Evolutionary conservation across 2,329 filamentous ascomycete species (phyloP).

Genomic region (Trichoderma sp.): DNA sequence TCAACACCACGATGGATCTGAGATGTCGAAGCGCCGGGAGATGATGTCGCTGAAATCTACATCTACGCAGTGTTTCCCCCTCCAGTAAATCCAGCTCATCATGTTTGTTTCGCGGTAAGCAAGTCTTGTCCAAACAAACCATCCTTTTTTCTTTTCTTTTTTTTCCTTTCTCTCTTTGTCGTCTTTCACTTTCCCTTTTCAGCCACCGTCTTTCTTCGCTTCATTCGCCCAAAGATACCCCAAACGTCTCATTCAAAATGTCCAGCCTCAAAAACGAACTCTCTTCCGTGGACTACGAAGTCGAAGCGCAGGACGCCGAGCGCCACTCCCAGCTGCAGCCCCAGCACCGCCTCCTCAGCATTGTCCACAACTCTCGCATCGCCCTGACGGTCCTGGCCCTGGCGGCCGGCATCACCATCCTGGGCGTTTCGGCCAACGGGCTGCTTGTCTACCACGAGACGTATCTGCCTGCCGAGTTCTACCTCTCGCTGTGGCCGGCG

Average conservation of each 20-base stretch:
- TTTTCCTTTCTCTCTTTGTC: background rate
- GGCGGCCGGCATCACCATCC: conserved; percentile 54
- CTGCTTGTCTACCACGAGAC: conserved; percentile 61
- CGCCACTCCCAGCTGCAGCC: conserved; percentile 44
- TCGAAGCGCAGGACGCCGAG: conserved; percentile 46
- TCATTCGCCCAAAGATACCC: background rate
- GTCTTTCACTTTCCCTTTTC: background rate
- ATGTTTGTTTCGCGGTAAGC: conserved; percentile 2
- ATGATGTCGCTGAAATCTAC: conserved; percentile 1
- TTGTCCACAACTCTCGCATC: conserved; percentile 51
- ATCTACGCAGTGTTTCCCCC: conserved; percentile 20
- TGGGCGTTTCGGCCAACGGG: conserved; percentile 59
- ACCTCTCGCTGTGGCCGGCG: conserved; percentile 62
- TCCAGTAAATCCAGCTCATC: background rate
- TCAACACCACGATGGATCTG: background rate
- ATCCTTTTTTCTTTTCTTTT: background rate
- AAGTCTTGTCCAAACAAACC: conserved; percentile 15
- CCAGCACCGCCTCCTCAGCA: conserved; percentile 46
- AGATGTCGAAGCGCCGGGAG: conserved; percentile 14
- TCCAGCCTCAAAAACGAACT: conserved; percentile 45
- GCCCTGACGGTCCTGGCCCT: conserved; percentile 56
- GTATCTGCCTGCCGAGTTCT: conserved; percentile 50
- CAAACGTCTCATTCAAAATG: conserved; percentile 30
- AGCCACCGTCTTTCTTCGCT: conserved; percentile 10
- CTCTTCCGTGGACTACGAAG: conserved; percentile 55